Evolutionary conservation across 495 filamentous ascomycete genomes (phyloP), one percentile per base, ranked within the genome.

Genomic region (Cenococcum geophilum): DNA sequence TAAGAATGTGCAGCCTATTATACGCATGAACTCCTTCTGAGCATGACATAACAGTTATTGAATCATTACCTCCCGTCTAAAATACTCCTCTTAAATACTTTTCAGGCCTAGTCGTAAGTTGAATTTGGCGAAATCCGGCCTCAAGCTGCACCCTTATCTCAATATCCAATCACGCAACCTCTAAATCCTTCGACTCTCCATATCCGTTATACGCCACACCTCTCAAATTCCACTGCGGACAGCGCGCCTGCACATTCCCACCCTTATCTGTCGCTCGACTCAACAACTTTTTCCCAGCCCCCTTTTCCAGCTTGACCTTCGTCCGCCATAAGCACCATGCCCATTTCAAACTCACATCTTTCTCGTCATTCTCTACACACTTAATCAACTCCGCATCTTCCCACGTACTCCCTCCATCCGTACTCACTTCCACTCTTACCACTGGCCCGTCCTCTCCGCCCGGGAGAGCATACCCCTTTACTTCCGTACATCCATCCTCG

Each of bases 181-280:
- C 60, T 58, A 85, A 56, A 35, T 76, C 73, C 45, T 72, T 75
- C 21, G 73, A 72, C 64, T 83, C 77, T 0, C 83, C 83, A 72
- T 80, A 86, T 14, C 80, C 83, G 70, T 81, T 80, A 71, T 85
- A 86, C 49, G 74, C 80, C 8, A 86, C 80, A 3, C 83, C 83
- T 48, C 83, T 74, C 51, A 80, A 67, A 68, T 83, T 85, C 83
- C 83, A 85, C 61, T 75, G 66, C 12, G 77, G 74, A 63, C 72
- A 70, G 51, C 73, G 69, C 10, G 51, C 64, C 64, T 84, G 83
- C 23, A 67, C 59, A 68, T 83, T 82, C 20, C 80, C 78, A 5
- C 65, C 76, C 35, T 56, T 68, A 73, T 86, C 83, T 18, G 73
- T 75, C 11, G 80, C 81, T 40, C 81, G 71, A 70, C 80, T 81